Evolutionary conservation across 352 stramenopile genomes (phyloP).

Genomic region (Phytophthora ramorum): DNA sequence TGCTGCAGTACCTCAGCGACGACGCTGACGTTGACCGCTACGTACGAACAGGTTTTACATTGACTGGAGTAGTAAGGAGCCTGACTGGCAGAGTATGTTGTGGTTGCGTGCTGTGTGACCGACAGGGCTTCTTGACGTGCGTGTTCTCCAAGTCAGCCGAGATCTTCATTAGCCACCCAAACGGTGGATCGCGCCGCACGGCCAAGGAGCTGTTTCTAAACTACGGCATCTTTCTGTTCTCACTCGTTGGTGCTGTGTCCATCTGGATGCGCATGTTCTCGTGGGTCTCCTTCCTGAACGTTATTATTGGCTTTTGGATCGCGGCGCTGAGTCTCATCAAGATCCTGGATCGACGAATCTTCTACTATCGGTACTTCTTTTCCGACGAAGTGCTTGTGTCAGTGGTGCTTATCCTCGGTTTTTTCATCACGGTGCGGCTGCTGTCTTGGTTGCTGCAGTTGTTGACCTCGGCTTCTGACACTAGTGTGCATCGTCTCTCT

Average conservation of each 20-base stretch:
- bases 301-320: conserved; percentile 75
- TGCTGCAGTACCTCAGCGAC: conserved; percentile 88
- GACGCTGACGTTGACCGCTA: conserved; percentile 76
- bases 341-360: conserved; percentile 84
- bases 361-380: conserved; percentile 91
- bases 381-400: conserved; percentile 90
- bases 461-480: background rate
- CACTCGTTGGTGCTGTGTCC: conserved; percentile 81
- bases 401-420: conserved; percentile 77
- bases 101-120: conserved; percentile 7
- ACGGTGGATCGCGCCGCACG: conserved; percentile 66
- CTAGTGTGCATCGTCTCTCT: background rate
- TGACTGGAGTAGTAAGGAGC: background rate
- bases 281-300: conserved; percentile 80
- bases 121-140: conserved; percentile 77
- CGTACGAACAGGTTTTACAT: conserved; percentile 35
- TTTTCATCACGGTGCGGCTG: conserved; percentile 76
- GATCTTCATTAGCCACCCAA: conserved; percentile 80
- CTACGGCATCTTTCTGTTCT: conserved; percentile 89
- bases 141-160: conserved; percentile 81
- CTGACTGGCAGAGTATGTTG: conserved; percentile 4
- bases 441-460: background rate
- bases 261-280: conserved; percentile 90
- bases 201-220: conserved; percentile 88
- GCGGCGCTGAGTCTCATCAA: conserved; percentile 74